Evolutionary conservation across 2,329 filamentous ascomycete genomes (phyloP).

Genomic region (Leptographium galeiforme): DNA sequence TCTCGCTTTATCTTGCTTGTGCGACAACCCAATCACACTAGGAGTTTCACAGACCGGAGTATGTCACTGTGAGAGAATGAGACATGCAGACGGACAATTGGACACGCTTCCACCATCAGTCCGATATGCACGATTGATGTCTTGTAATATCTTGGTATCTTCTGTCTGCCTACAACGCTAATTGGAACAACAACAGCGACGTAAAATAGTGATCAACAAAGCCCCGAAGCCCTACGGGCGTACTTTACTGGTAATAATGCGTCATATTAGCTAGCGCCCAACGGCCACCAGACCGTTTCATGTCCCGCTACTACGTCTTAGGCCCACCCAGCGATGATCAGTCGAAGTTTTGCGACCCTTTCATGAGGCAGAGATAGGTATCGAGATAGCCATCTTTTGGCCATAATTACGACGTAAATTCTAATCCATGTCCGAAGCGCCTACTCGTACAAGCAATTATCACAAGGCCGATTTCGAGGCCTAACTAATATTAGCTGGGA

Average conservation of each 20-base stretch:
- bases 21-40: no score
- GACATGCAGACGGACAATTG: background rate
- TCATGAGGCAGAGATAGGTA: no score
- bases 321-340: background rate
- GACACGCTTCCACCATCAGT: background rate
- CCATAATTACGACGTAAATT: no score
- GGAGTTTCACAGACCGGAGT: no score
- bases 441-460: no score
- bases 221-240: no score
- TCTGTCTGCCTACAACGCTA: background rate
- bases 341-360: background rate
- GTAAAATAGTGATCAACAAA: no score
- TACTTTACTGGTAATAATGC: no score
- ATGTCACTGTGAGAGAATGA: background rate
- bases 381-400: no score
- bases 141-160: background rate
- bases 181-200: no score
- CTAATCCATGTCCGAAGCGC: no score
- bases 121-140: background rate
- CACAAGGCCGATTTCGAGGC: background rate
- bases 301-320: background rate
- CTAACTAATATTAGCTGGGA: background rate
- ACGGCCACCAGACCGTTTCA: conserved; percentile 1
- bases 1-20: no score
- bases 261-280: background rate